Base-by-base conservation (phyloP, 441 rosid genomes). In the Metrosideros polymorpha region DNA sequence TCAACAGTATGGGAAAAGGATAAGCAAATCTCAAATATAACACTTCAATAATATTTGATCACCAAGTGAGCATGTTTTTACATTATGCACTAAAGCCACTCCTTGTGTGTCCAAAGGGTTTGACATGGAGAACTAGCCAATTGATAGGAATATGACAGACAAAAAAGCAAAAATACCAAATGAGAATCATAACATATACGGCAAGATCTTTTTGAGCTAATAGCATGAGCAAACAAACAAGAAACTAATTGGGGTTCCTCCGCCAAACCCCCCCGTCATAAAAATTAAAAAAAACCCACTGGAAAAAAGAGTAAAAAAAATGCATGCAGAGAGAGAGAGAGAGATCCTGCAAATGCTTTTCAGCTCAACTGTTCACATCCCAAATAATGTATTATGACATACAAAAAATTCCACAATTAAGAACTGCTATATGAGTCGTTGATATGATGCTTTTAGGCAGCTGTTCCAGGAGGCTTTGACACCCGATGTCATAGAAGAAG, bases 191-290 rank as follows among this genome's bases (percentile, higher is more conserved):
- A 59, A 29, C 61, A 59, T 32, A 59, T 29, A 59, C 10, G 3
- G 71, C 10, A 1, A 59, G 63, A 57, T 27, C 63, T 56, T 56
- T 59, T 39, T 35, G 79, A 35, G 47, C 79, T 66, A 66, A 66
- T 66, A 10, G 47, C 27, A 19, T 66, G 25, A 66, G 79, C 79
- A 66, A 66, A 35, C 3, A 7, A 35, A 66, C 5, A 5, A 66
- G 27, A 66, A 66, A 35, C 79, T 35, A 22, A 66, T 35, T 15
- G 0, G 77, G 7, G 27, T 10, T 12, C 77, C 77, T 18, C 13
- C 39, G 2, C 45, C 27, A 5, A 9, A 1, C 2, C 6, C 3
- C 6, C 43, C 25, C 3, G 13, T 4, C 43, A 0, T 12, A 6
- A 17, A 9, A 4, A 32, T 8, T 29, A 29, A 29, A n/a, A 14